Evolutionary conservation across 768 basidiomycete species (phyloP).

Genomic region (Guyanaporus albipodus): DNA sequence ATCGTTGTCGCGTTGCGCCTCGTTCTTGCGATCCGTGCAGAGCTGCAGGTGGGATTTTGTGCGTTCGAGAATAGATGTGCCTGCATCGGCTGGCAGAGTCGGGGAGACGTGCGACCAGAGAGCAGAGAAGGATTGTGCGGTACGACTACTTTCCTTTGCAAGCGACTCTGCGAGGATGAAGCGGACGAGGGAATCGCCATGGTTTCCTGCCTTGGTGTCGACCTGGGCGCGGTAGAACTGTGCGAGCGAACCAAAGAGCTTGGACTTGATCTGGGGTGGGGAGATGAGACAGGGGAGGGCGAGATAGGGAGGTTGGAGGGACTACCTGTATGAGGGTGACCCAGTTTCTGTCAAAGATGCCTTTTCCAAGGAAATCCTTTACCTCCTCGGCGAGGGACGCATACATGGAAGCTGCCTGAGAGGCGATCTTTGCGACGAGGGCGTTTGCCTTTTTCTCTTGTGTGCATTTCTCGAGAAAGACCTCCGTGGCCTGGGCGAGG

Average conservation of each 20-base stretch:
- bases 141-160: constrained; percentile 79
- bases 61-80: constrained; percentile 72
- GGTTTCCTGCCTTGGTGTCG: constrained; percentile 70
- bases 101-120: constrained; percentile 73
- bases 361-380: constrained; percentile 96
- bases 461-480: constrained; percentile 93
- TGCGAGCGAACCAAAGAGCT: constrained; percentile 80
- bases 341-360: constrained; percentile 95
- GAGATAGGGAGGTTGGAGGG: not conserved
- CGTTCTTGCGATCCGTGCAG: constrained; percentile 67
- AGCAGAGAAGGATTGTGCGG: constrained; percentile 63
- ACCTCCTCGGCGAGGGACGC: constrained; percentile 81
- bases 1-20: constrained; percentile 89
- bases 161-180: constrained; percentile 70
- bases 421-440: constrained; percentile 78
- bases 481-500: constrained; percentile 90
- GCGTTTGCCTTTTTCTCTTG: constrained; percentile 84
- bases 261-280: constrained; percentile 73
- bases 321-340: constrained; percentile 76
- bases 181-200: constrained; percentile 84
- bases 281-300: constrained; percentile 6
- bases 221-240: constrained; percentile 85
- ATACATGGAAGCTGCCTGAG: constrained; percentile 82
- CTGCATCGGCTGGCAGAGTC: constrained; percentile 84
- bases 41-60: constrained; percentile 79